Conservation (phyloP, 495 filamentous ascomycete species). For the Penicillium coffeae region DNA sequence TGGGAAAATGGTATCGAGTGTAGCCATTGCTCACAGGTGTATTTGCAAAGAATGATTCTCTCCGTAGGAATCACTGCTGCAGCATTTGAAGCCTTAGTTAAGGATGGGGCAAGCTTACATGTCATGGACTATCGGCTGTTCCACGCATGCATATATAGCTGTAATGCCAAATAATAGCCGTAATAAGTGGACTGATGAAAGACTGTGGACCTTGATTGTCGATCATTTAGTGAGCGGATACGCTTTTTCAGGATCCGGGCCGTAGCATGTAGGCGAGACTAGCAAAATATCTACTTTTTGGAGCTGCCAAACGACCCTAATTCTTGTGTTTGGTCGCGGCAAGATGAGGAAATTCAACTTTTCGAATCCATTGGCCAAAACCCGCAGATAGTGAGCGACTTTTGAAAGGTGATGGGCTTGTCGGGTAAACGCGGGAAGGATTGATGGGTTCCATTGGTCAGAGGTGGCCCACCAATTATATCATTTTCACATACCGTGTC, state of each 20-base stretch:
- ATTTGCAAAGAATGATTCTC: neutral
- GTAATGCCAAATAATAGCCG: neutral
- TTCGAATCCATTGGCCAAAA: neutral
- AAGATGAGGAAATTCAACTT: neutral
- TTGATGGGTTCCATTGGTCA: neutral
- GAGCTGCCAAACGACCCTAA: neutral
- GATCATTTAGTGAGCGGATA: neutral
- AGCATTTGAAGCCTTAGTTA: neutral
- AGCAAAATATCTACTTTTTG: neutral
- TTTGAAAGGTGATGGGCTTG: neutral
- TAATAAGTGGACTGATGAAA: neutral
- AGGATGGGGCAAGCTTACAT: neutral
- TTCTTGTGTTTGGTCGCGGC: neutral
- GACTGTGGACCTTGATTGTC: neutral
- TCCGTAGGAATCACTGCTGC: neutral
- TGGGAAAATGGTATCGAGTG: neutral
- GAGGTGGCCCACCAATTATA: neutral
- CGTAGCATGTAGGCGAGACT: no score
- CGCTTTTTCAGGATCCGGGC: no score
- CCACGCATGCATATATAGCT: neutral
- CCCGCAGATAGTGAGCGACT: neutral
- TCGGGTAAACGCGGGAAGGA: neutral
- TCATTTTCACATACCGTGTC: no score
- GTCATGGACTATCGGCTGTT: neutral
- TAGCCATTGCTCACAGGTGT: neutral